phyloP scores from a whole-genome alignment of 306 rosid species.

The Canavalia gladiata region DNA sequence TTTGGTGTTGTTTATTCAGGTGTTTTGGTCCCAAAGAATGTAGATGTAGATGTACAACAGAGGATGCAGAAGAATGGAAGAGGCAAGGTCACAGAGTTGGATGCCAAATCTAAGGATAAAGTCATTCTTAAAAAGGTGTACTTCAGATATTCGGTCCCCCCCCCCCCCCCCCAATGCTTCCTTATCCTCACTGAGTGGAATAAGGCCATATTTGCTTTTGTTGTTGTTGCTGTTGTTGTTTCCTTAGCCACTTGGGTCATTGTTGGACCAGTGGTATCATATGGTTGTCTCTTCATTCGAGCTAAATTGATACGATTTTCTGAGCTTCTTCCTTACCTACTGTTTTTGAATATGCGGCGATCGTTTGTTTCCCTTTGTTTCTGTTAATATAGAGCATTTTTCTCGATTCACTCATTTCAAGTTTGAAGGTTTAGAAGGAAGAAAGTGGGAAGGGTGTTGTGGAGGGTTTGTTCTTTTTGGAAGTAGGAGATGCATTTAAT shows the following conservation, averaged over 20 bases:
- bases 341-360: background rate
- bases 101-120: conserved; percentile 66
- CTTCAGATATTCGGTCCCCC: no score
- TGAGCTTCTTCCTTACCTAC: conserved; percentile 3
- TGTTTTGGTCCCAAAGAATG: conserved; percentile 67
- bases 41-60: conserved; percentile 55
- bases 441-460: background rate
- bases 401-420: background rate
- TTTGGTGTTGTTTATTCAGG: conserved; percentile 84
- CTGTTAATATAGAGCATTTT: background rate
- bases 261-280: conserved; percentile 6
- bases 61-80: conserved; percentile 57
- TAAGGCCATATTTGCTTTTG: no score
- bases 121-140: conserved; percentile 84
- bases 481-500: background rate
- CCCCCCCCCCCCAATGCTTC: no score
- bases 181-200: no score
- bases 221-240: background rate
- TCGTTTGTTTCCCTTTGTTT: background rate
- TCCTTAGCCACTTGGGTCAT: conserved; percentile 12
- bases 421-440: background rate
- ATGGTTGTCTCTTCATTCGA: background rate
- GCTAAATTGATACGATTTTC: background rate
- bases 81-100: conserved; percentile 50
- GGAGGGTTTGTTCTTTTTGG: background rate